Evolutionary conservation across 2,329 filamentous ascomycete genomes (phyloP), one percentile per base, ranked within the genome.

Genomic region (Pseudodiploospora longispora): DNA sequence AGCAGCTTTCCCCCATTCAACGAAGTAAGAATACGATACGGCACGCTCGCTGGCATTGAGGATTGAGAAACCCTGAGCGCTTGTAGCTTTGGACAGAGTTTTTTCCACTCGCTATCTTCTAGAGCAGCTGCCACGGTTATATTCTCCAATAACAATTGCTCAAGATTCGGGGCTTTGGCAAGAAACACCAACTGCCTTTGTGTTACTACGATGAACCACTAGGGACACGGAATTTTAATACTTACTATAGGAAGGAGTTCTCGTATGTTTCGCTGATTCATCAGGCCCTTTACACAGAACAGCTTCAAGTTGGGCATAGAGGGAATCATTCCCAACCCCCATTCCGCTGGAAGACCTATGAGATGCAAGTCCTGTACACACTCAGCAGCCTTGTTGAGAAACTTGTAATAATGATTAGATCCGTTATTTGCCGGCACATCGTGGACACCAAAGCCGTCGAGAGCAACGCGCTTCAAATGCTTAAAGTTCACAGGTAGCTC

Each of bases 91-190:
- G 42, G 42, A 19, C 19, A 19, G 19, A 19, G 19, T 19, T 19
- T 19, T 19, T 19, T 19, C 19, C 19, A 19, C 19, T 19, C 19
- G 19, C 19, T 19, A 19, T 19, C 19, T 19, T 19, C 19, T 19
- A 19, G 19, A 19, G 19, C 19, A 19, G 19, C 19, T 19, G 19
- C 19, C 19, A 19, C 19, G 19, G 19, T 19, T 19, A 19, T 19
- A 19, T 19, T 19, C 19, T 52, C 52, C 30, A 65, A 45, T 50
- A 53, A 59, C 3, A 66, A 48, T 39, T 66, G 62, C 41, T 65
- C 55, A 9, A 65, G 35, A 1, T 46, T 49, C 8, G 59, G 62
- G n/a, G 55, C 56, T 34, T 55, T 57, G 1, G 38, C 27, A 19
- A 56, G 55, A 5, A 61, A 12, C 7, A 40, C 36, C 36, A 61